Evolutionary conservation across 441 rosid genomes (phyloP), one percentile per base, ranked within the genome.

Genomic region (California macrophylla): DNA sequence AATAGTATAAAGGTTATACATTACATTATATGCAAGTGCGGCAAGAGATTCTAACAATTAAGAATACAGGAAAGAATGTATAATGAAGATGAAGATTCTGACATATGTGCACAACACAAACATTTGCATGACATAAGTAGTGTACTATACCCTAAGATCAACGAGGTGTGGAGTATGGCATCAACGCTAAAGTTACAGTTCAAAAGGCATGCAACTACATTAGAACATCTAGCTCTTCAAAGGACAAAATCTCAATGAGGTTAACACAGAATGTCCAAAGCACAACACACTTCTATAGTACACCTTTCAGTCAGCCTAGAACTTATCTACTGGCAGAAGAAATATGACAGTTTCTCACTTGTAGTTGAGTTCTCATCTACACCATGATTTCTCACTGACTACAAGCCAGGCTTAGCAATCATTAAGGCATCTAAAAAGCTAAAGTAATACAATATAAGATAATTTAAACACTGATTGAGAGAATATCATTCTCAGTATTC

Each of bases 201-300:
- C 12, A 9, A 24, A 60, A 23, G 64, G 30, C 6, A 60, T 60
- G n/a, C 64, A 60, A 16, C 32, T 28, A 20, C 62, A 23, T 56
- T 56, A 24, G 18, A 24, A 60, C 7, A 25, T 24, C 30, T 58
- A 58, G 28, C n/a, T 23, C n/a, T 4, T 24, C 32, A 24, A 24
- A 60, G 5, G 32, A 60, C 64, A 60, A 25, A 60, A 32, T 60
- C 64, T 25, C 64, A 60, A 60, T 24, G 32, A 9, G 64, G 30
- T 10, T 26, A 26, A 13, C 28, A 60, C 26, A 25, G 12, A 24
- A 58, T 58, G 64, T 25, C 64, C 64, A 24, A 25, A 25, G 8
- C 25, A 60, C 18, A 20, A 20, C 2, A 20, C 25, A 56, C 23
- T 23, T 21, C 23, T 21, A 21, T 24, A 25, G 32, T 60, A 25